phyloP scores from a whole-genome alignment of 352 stramenopile species.

The Plasmopara muralis region DNA sequence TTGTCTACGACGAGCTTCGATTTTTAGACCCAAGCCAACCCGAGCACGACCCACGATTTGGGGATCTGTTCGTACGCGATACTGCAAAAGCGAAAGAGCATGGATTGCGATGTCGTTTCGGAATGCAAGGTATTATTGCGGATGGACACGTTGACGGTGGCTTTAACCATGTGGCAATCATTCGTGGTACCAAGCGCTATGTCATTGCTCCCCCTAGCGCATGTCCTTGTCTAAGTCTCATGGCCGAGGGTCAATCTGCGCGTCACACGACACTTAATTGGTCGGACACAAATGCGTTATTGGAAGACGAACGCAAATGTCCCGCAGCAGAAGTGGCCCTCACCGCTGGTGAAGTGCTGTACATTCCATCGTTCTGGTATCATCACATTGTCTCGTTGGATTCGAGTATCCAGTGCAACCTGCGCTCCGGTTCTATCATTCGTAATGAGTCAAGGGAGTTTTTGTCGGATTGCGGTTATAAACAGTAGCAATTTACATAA shows the following conservation, averaged over 20 bases:
- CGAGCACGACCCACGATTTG: conserved; percentile 34
- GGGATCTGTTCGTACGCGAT: conserved; percentile 52
- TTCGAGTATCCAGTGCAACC: conserved; percentile 94
- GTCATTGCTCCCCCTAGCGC: conserved; percentile 88
- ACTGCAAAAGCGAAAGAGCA: conserved; percentile 20
- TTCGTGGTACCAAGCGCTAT: conserved; percentile 89
- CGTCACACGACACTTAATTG: conserved; percentile 91
- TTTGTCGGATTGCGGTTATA: conserved; percentile 36
- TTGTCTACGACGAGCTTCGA: conserved; percentile 82
- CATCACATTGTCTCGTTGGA: conserved; percentile 94
- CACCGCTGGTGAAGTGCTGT: conserved; percentile 89
- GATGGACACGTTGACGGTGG: conserved; percentile 91
- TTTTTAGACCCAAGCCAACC: conserved; percentile 90
- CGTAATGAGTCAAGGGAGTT: conserved; percentile 32
- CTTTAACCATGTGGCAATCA: conserved; percentile 91
- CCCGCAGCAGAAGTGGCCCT: conserved; percentile 87
- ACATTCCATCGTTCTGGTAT: conserved; percentile 93
- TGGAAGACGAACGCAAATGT: conserved; percentile 37
- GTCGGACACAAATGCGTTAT: conserved; percentile 44
- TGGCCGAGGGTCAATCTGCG: conserved; percentile 64
- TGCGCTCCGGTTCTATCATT: conserved; percentile 49
- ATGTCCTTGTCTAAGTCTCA: conserved; percentile 74
- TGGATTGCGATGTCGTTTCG: conserved; percentile 81
- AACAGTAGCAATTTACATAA: not conserved
- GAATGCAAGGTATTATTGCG: conserved; percentile 90